Percentiles rank a stretch among this genome's conserved stretches.
phyloP scores from a whole-genome alignment of 352 stramenopile genomes.

The Blastocystis hominis region DNA sequence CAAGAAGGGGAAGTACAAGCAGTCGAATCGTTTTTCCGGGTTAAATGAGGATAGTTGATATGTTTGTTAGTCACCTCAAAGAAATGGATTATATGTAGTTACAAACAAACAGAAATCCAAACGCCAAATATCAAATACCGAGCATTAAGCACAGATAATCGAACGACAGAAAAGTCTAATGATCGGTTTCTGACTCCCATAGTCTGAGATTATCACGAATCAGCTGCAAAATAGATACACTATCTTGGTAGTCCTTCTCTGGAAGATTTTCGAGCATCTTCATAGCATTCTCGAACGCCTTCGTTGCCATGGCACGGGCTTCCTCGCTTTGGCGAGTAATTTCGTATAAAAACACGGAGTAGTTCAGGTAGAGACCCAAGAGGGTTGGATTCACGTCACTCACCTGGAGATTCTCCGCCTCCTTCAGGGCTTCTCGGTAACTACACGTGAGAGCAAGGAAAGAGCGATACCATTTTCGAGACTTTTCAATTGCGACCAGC shows the following conservation, averaged over 20 bases:
- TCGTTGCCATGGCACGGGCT: conserved; percentile 59
- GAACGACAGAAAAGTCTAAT: not conserved
- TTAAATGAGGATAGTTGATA: not conserved
- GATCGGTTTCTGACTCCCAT: conserved; percentile 59
- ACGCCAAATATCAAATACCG: too few species aligned
- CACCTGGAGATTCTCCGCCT: conserved; percentile 70
- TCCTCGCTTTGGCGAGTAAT: conserved; percentile 86
- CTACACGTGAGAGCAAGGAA: not conserved
- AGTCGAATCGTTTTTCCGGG: not conserved
- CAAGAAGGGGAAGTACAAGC: not conserved
- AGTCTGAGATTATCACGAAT: conserved; percentile 62
- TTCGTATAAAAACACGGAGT: conserved; percentile 97
- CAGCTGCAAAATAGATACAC: conserved; percentile 62
- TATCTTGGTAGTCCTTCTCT: conserved; percentile 62
- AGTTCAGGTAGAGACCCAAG: conserved; percentile 94
- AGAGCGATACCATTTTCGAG: not conserved
- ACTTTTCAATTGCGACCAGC: conserved; percentile 71
- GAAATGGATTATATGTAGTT: not conserved
- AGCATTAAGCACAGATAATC: not conserved
- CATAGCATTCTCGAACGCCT: conserved; percentile 63
- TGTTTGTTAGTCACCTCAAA: not conserved
- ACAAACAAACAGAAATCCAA: not conserved
- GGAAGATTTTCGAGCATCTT: conserved; percentile 61
- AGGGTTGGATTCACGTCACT: conserved; percentile 93
- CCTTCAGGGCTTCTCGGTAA: not conserved